phyloP scores from a whole-genome alignment of 495 filamentous ascomycete genomes.

The Penicillium diatomitis region DNA sequence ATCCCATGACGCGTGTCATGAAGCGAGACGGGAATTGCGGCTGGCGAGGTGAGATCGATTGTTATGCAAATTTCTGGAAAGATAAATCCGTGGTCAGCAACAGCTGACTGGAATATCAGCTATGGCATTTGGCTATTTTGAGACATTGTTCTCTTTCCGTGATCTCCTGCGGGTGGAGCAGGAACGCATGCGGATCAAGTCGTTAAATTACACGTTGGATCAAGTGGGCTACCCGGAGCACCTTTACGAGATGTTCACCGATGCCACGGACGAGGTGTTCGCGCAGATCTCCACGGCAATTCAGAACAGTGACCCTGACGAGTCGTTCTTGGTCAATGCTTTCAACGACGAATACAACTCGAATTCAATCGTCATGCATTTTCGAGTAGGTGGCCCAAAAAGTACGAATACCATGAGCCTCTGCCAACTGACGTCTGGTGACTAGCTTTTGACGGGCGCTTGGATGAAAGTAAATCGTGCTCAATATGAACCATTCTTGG shows the following conservation, averaged over 20 bases:
- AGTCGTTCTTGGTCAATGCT: constrained; percentile 51
- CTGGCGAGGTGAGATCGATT: constrained; percentile 68
- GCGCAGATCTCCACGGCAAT: constrained; percentile 43
- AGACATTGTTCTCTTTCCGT: constrained; percentile 60
- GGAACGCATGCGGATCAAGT: constrained; percentile 63
- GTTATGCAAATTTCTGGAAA: too few species aligned
- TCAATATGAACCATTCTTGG: constrained; percentile 62
- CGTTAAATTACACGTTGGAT: constrained; percentile 60
- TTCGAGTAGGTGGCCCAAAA: constrained; percentile 40
- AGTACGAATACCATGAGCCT: background rate
- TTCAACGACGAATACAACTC: constrained; percentile 68
- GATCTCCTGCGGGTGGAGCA: constrained; percentile 54
- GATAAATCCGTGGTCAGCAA: too few species aligned
- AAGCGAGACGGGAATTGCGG: constrained; percentile 94
- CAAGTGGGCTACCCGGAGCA: constrained; percentile 56
- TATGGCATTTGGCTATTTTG: constrained; percentile 87
- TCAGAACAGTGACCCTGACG: constrained; percentile 47
- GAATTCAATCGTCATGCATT: constrained; percentile 64
- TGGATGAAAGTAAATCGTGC: constrained; percentile 71
- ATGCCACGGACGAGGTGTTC: constrained; percentile 62
- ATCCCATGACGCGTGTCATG: constrained; percentile 79
- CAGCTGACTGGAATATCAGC: constrained; percentile 39
- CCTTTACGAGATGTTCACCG: constrained; percentile 75
- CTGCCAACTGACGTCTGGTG: constrained; percentile 3
- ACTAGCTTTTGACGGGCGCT: constrained; percentile 70